phyloP scores from a whole-genome alignment of 768 basidiomycete genomes.

The Mycena alexandri region DNA sequence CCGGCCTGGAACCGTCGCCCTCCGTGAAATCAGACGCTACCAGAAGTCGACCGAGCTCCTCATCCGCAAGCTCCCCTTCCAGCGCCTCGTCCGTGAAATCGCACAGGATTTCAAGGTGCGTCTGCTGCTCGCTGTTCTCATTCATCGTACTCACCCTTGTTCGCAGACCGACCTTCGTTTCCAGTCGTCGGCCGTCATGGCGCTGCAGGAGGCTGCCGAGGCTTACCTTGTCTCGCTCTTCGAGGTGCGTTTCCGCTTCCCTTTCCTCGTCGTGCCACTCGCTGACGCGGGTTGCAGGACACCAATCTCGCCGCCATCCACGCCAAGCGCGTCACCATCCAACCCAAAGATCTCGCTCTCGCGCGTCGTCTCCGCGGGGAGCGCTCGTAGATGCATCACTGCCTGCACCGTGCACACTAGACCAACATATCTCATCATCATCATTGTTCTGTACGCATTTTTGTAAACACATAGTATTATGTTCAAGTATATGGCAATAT shows the following conservation, averaged over 20 bases:
- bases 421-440: slow-evolving; percentile 19
- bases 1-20: slow-evolving; percentile 40
- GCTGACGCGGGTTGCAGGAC: slow-evolving; percentile 30
- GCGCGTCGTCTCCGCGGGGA: slow-evolving; percentile 84
- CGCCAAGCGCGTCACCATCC: slow-evolving; percentile 89
- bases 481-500: too few species aligned
- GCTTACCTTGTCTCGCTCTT: slow-evolving; percentile 85
- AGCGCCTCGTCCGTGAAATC: slow-evolving; percentile 67
- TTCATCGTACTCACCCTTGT: background rate
- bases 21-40: slow-evolving; percentile 40
- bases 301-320: slow-evolving; percentile 89
- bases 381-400: slow-evolving; percentile 29
- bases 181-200: slow-evolving; percentile 84
- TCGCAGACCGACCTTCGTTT: slow-evolving; percentile 70
- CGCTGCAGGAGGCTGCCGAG: slow-evolving; percentile 88
- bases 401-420: background rate
- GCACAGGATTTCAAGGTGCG: slow-evolving; percentile 71
- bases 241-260: slow-evolving; percentile 51
- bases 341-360: slow-evolving; percentile 85
- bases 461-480: too few species aligned
- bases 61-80: slow-evolving; percentile 41
- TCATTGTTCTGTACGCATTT: slow-evolving; percentile 31
- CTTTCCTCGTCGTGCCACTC: slow-evolving; percentile 50
- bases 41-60: slow-evolving; percentile 40
- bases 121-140: background rate